Base-by-base conservation (phyloP, 345 rosid species). In the Angophora floribunda region DNA sequence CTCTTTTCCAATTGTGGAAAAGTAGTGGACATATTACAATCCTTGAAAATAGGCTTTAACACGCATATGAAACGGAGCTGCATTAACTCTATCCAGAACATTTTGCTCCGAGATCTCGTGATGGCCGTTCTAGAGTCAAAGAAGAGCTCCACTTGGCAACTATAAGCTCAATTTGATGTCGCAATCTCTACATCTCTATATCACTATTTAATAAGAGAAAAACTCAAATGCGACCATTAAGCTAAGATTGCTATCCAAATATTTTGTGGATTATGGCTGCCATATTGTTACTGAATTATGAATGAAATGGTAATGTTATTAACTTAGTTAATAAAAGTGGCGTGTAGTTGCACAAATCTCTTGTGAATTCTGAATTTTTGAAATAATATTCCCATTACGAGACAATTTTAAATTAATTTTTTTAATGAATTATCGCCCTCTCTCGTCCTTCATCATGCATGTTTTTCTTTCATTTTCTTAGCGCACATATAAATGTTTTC, bases 91-190 rank as follows among this genome's bases (percentile, higher is more conserved):
- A 63, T 47, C 75, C 80, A 51, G 80, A 86, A 63, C 49, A 63
- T 63, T 86, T 86, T 86, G 88, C 88, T 63, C 80, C 80, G 80
- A 86, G 88, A 86, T 86, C 55, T 86, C 88, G 80, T 63, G 53
- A 21, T 17, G 41, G 75, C 67, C 55, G 52, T n/a, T 86, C 51
- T 52, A 75, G 30, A 53, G 87, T 86, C 87, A 86, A 86, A 55
- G 65, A 26, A 85, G 26, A 44, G 24, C 63, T 52, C 87, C 65
- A 41, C 52, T 41, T 86, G 87, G 87, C 87, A 36, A 49, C 26
- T 51, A 21, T 24, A 59, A 52, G 78, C 70, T 19, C 65, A 59
- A 14, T 45, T 59, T 86, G 82, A 63, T 63, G 88, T 59, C 88
- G 6, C 80, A 36, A 47, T 51, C 52, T 75, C 51, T 63, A 86